Evolutionary conservation across 495 filamentous ascomycete species (phyloP), one percentile per base, ranked within the genome.

Genomic region (Acidomyces sp.): DNA sequence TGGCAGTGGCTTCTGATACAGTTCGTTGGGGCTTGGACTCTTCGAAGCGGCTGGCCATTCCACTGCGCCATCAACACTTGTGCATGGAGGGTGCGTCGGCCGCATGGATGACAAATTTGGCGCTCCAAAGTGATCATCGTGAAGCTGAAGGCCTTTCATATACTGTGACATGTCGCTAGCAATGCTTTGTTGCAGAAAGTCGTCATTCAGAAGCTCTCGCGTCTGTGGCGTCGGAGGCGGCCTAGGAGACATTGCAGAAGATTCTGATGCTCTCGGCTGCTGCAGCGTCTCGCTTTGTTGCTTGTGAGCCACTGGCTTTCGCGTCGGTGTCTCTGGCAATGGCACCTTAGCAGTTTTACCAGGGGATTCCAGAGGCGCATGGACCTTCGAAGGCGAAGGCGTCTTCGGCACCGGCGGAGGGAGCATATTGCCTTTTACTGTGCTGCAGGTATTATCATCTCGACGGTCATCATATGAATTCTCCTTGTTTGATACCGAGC

Each of bases 351-450:
- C 49, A 4, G 62, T 53, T 15, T 18, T 32, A 18, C 37, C 62
- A 17, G 80, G 79, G 6, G 76, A 78, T 20, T 64, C 65, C 18
- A 56, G 46, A 17, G 55, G 45, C 5, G 51, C 30, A 7, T 23
- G 12, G 16, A 17, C 30, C 16, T 51, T 54, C 2, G 63, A 57
- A 12, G 48, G 48, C 18, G 73, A 61, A 4, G 75, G 70, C 45
- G 70, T 71, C 48, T 77, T 62, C 43, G 75, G 75, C 4, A 79
- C 77, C 10, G 77, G 79, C 18, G 59, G 49, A 20, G 61, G 63
- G 6, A 57, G 55, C 47, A 45, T 55, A 32, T 17, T 41, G 22
- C 53, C 53, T 19, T 54, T 52, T 17, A 49, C 37, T 12, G 51
- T 41, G 23, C 24, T 38, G 2, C 34, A n/a, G 22, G 25, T 29